Evolutionary conservation across 2,329 filamentous ascomycete genomes (phyloP), one percentile per base, ranked within the genome.

Genomic region (Biscogniauxia marginata): DNA sequence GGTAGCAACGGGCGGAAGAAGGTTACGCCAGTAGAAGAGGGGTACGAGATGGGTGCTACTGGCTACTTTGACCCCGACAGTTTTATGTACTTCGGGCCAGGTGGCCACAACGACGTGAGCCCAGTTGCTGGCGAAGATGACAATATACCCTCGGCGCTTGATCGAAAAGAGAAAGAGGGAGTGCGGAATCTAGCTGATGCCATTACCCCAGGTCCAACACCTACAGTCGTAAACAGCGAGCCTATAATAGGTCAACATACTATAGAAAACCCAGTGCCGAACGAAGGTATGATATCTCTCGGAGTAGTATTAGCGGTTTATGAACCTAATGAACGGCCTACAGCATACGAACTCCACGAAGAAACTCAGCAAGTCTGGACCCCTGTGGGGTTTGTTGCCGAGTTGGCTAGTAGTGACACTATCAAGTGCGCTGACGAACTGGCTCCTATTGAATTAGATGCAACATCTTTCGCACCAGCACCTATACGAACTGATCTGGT

Each of bases 81-180:
- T 58, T 80, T 83, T 60, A 81, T 81, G 75, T 82, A 77, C 60
- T 73, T 82, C 16, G 80, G 79, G 0, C 77, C 79, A 0, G 78
- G 76, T 1, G 66, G 70, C 1, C 77, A 78, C 60, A 75, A 65
- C 22, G 79, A 81, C 51, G 69, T 78, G n/a, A 79, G 75, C 46
- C 75, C 79, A 0, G 51, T 77, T 23, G 70, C 60, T 0, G 74
- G 75, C 22, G 74, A 77, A 49, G 75, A 79, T 25, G 73, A 73
- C 3, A 61, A 56, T 16, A 61, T 65, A 16, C 5, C 45, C 20
- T 45, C 20, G 9, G n/a, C 6, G 22, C 16, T 44, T 8, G 19
- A 23, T 8, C 21, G 24, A 7, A 53, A 52, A 13, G 25, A 4
- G 7, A 45, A 16, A n/a, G 48, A 53, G 9, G 50, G 44, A 18